Conservation (phyloP, 2,329 filamentous ascomycete genomes). For the Cytospora paraplurivora region DNA sequence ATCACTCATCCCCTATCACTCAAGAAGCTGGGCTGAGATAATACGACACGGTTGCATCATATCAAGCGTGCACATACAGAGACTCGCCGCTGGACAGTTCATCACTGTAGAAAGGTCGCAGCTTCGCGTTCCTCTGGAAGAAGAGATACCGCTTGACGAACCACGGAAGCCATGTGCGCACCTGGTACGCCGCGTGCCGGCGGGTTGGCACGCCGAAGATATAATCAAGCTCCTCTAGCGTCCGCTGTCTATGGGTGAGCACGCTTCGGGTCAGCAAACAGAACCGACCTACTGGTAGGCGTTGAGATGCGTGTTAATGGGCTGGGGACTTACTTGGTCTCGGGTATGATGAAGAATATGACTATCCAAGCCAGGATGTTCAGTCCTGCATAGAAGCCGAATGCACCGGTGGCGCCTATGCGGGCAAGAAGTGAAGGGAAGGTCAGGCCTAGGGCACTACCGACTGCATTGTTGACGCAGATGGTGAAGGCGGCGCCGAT, state of each 20-base stretch:
- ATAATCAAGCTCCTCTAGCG: constrained; percentile 49
- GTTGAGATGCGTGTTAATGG: constrained; percentile 1
- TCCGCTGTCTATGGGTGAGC: constrained; percentile 39
- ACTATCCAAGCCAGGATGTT: constrained; percentile 63
- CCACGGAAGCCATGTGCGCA: constrained; percentile 40
- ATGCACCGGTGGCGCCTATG: constrained; percentile 47
- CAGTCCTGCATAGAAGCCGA: constrained; percentile 62
- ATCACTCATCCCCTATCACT: too few relatives aligned
- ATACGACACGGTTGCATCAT: too few relatives aligned
- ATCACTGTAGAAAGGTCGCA: constrained; percentile 43
- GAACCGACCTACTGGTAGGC: neutral
- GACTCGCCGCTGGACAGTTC: neutral
- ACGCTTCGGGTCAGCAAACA: neutral
- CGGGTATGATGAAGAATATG: constrained; percentile 63
- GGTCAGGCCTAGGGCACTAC: constrained; percentile 40
- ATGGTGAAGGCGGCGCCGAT: constrained; percentile 39
- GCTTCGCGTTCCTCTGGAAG: constrained; percentile 36
- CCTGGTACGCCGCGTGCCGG: constrained; percentile 39
- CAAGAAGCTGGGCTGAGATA: too few relatives aligned
- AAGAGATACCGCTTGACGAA: constrained; percentile 38
- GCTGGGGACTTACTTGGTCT: constrained; percentile 47
- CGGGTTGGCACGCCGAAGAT: constrained; percentile 42
- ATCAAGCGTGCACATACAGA: neutral
- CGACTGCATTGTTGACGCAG: constrained; percentile 36
- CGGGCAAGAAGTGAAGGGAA: constrained; percentile 49